Percentiles rank a stretch among this genome's conserved stretches.
phyloP scores from a whole-genome alignment of 441 rosid species.

The Biscutella laevigata region DNA sequence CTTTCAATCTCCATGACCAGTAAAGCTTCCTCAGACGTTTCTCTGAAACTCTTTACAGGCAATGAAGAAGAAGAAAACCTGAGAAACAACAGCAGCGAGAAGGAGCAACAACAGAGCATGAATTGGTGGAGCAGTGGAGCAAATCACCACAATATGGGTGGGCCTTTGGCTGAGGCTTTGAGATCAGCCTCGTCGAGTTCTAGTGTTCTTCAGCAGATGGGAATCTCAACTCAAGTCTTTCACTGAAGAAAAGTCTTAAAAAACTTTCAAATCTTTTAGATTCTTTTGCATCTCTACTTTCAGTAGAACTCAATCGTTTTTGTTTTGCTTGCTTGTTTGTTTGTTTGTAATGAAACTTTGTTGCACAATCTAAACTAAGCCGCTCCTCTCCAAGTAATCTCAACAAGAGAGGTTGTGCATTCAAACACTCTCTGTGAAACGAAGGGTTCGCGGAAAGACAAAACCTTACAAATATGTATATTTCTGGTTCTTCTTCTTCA shows the following conservation, averaged over 20 bases:
- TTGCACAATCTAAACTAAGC: not conserved
- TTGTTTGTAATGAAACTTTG: slow-evolving; percentile 5
- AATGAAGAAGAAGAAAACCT: slow-evolving; percentile 33
- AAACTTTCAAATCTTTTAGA: too few species aligned
- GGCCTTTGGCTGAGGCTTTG: slow-evolving; percentile 84
- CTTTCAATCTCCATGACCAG: slow-evolving; percentile 69
- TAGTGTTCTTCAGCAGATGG: slow-evolving; percentile 57
- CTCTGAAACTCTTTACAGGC: slow-evolving; percentile 63
- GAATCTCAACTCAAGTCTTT: slow-evolving; percentile 28
- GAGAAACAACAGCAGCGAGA: slow-evolving; percentile 22
- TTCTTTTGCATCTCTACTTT: not conserved
- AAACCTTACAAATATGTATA: not conserved
- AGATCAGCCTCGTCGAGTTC: slow-evolving; percentile 71
- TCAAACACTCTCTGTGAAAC: not conserved
- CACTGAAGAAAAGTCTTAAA: slow-evolving; percentile 9
- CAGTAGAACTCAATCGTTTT: too few species aligned
- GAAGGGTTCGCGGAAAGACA: not conserved
- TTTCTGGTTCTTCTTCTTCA: not conserved
- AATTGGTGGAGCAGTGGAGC: slow-evolving; percentile 62
- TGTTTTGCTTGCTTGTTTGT: too few species aligned
- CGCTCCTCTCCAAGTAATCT: not conserved
- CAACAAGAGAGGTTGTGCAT: not conserved
- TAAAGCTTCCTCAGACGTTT: slow-evolving; percentile 59
- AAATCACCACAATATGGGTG: slow-evolving; percentile 49
- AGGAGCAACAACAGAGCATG: slow-evolving; percentile 45